A percentile compares a stretch with the other conserved stretches of the same genome.
Evolutionary conservation across 768 basidiomycete genomes (phyloP).

Genomic region (Lanmaoa pseudosensibilis): DNA sequence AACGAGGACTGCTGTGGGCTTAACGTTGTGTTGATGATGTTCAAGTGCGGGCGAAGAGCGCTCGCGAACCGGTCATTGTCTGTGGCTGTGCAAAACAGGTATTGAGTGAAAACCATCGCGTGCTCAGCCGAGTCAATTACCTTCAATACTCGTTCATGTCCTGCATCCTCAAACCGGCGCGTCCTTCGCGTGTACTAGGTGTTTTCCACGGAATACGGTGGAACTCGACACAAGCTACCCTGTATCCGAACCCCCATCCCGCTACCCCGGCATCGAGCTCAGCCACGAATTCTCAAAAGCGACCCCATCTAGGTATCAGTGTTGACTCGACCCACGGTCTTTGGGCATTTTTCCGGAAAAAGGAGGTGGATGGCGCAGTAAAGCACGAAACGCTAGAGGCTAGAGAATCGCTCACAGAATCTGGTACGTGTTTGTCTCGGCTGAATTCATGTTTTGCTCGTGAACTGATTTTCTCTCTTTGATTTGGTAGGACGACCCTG

Average conservation of each 20-base stretch:
- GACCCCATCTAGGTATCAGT: slow-evolving; percentile 44
- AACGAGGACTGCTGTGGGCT: too few species aligned
- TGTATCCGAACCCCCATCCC: not conserved
- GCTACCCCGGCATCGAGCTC: not conserved
- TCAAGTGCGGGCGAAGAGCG: too few species aligned
- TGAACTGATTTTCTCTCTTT: slow-evolving; percentile 2
- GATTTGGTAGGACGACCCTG: slow-evolving; percentile 75
- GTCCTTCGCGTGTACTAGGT: slow-evolving; percentile 18
- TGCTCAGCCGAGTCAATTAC: not conserved
- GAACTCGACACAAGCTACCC: slow-evolving; percentile 19
- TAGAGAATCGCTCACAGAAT: slow-evolving; percentile 31
- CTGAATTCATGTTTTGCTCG: not conserved
- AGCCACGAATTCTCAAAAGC: slow-evolving; percentile 31
- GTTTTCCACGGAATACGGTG: slow-evolving; percentile 18
- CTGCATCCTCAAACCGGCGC: slow-evolving; percentile 20
- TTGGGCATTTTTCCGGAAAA: slow-evolving; percentile 72
- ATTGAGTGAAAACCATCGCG: not conserved
- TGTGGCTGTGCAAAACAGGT: slow-evolving; percentile 20
- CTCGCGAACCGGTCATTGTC: too few species aligned
- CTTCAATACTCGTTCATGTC: slow-evolving; percentile 21
- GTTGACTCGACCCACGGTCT: slow-evolving; percentile 69
- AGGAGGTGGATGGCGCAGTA: slow-evolving; percentile 50
- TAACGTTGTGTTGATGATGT: too few species aligned
- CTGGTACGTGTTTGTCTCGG: slow-evolving; percentile 33
- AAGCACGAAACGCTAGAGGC: slow-evolving; percentile 51